Evolutionary conservation across 1,284 basidiomycete genomes (phyloP), one percentile per base, ranked within the genome.

Genomic region (Caloboletus firmus): DNA sequence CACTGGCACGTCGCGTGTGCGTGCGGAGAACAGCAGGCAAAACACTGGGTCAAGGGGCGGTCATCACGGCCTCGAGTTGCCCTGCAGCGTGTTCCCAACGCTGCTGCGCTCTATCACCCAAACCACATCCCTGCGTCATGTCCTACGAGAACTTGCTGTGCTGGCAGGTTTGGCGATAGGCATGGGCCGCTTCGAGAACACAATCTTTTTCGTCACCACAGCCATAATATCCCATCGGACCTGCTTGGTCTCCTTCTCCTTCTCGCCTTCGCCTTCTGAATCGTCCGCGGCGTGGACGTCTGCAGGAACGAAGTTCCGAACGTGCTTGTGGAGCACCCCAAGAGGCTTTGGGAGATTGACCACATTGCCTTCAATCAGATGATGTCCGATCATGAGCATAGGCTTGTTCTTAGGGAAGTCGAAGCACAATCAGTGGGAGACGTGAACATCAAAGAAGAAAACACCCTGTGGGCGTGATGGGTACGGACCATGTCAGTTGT

Each of bases 351-450:
- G 71, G 11, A 97, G 78, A 40, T 76, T 80, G 35, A 85, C 80
- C 52, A 96, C 78, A 66, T 91, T 93, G 45, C 94, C 94, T 67
- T 97, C 94, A 1, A 97, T 82, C 17, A 93, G 76, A 66, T 97
- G 91, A 70, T 95, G 87, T 8, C 93, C 93, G 53, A 97, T 88
- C 57, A 81, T 75, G 5, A 97, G 77, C 0, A 86, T 91, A 0
- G 91, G 85, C 62, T 88, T 89, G 59, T 84, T 85, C 87, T 92
- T 30, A 8, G 6, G 35, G 18, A 26, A 61, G 7, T 24, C 13
- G 6, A 35, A 22, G 20, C 9, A 18, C 40, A 17, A 17, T 63
- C 54, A 60, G 54, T 26, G 43, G 49, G 44, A 46, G 54, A 52
- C 45, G 44, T 51, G 51, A 18, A 22, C 39, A 32, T 17, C 7